Evolutionary conservation across 805 yeast genomes (phyloP).

Genomic region (Lachancea dasiensis): DNA sequence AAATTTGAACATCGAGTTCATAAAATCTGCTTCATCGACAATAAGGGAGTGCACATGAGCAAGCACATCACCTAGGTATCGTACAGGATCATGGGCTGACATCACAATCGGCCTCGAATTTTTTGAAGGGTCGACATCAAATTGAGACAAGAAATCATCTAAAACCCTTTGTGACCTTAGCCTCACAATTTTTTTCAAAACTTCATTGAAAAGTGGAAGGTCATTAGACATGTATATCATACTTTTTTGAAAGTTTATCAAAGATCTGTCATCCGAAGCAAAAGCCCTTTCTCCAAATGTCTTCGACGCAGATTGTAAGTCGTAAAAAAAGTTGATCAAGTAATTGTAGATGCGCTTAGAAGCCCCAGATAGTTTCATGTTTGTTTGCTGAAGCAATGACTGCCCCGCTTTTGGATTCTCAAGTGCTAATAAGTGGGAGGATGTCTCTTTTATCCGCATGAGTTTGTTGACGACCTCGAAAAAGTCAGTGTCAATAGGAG

Average conservation of each 20-base stretch:
- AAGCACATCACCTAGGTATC: conserved; percentile 79
- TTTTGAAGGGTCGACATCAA: conserved; percentile 31
- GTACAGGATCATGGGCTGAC: conserved; percentile 70
- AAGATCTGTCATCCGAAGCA: conserved; percentile 11
- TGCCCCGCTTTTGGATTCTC: conserved; percentile 62
- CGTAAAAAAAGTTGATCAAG: conserved; percentile 32
- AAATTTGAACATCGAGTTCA: conserved; percentile 54
- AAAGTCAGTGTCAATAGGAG: conserved; percentile 43
- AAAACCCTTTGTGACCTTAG: conserved; percentile 57
- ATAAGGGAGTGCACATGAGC: conserved; percentile 84
- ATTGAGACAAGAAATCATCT: conserved; percentile 62
- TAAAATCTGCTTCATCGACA: conserved; percentile 79
- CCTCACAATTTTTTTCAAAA: conserved; percentile 59
- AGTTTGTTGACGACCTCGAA: conserved; percentile 57
- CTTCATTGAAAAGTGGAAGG: conserved; percentile 48
- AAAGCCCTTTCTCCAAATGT: conserved; percentile 15
- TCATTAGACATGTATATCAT: conserved; percentile 36
- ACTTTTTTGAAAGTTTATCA: conserved; percentile 30
- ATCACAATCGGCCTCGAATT: conserved; percentile 47
- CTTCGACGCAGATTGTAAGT: conserved; percentile 21
- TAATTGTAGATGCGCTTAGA: conserved; percentile 48
- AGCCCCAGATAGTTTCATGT: conserved; percentile 45
- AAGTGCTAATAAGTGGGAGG: conserved; percentile 64
- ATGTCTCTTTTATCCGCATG: conserved; percentile 56
- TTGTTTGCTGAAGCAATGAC: conserved; percentile 55